Percentiles rank a stretch among this genome's conserved stretches.
phyloP scores from a whole-genome alignment of 805 yeast genomes.

The Cyberlindnera subsufficiens region DNA sequence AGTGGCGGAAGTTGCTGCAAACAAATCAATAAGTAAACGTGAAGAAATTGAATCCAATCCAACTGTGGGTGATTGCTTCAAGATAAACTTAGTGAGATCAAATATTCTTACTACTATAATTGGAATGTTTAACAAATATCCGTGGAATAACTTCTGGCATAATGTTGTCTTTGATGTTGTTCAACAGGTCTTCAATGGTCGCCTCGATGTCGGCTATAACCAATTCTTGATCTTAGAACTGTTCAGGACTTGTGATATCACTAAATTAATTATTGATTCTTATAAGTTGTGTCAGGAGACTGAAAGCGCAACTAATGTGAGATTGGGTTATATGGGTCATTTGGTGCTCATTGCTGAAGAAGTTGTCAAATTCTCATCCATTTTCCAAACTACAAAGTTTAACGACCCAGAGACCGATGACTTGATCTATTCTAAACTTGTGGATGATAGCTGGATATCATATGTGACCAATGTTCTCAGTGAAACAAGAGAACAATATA shows the following conservation, averaged over 20 bases:
- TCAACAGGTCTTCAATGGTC: constrained; percentile 77
- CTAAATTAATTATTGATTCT: constrained; percentile 60
- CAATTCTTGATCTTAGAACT: constrained; percentile 56
- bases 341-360: constrained; percentile 91
- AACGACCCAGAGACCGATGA: constrained; percentile 22
- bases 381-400: constrained; percentile 22
- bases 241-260: constrained; percentile 52
- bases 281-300: constrained; percentile 53
- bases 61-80: constrained; percentile 67
- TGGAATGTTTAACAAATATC: constrained; percentile 63
- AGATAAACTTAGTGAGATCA: constrained; percentile 62
- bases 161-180: constrained; percentile 81
- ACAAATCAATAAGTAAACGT: constrained; percentile 7
- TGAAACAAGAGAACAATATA: constrained; percentile 81
- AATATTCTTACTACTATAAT: constrained; percentile 52
- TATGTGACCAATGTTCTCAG: constrained; percentile 72
- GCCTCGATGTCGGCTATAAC: constrained; percentile 67
- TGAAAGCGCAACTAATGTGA: constrained; percentile 54
- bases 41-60: constrained; percentile 43
- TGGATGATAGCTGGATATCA: constrained; percentile 55
- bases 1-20: constrained; percentile 1
- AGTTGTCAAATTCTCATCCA: constrained; percentile 74
- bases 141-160: constrained; percentile 83
- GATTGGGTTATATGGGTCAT: constrained; percentile 97
- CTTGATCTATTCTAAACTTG: constrained; percentile 19